Evolutionary conservation across 2,329 filamentous ascomycete species (phyloP).

Genomic region (Monilinia polystroma): DNA sequence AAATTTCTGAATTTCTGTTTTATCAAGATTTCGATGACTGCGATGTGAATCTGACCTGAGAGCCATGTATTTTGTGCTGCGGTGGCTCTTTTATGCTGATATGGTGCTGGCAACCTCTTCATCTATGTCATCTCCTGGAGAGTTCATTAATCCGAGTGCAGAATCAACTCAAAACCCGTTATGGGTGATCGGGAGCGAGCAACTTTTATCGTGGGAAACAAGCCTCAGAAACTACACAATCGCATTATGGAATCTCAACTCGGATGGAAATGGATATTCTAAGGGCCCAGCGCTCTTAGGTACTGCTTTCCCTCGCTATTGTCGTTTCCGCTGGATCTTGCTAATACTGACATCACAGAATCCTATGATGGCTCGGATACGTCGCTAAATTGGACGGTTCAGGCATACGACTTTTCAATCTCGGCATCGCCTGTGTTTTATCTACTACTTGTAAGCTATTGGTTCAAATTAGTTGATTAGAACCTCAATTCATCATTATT

Average conservation of each 20-base stretch:
- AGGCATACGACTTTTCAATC: constrained; percentile 16
- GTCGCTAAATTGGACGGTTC: constrained; percentile 21
- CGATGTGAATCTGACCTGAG: background rate
- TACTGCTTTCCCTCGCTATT: background rate
- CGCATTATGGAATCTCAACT: constrained; percentile 18
- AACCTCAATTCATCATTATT: background rate
- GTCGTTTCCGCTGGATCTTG: background rate
- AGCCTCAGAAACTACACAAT: constrained; percentile 20
- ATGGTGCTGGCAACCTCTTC: constrained; percentile 13
- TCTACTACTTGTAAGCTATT: constrained; percentile 21
- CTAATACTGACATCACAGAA: constrained; percentile 9
- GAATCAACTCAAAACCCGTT: constrained; percentile 7
- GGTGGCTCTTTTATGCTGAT: constrained; percentile 6
- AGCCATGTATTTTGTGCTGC: constrained; percentile 3
- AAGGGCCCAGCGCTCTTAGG: constrained; percentile 21
- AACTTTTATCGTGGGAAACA: constrained; percentile 21
- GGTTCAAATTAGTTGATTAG: background rate
- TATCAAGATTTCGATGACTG: background rate
- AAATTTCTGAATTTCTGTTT: background rate
- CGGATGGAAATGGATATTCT: constrained; percentile 2
- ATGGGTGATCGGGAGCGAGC: constrained; percentile 15
- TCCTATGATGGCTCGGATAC: constrained; percentile 14
- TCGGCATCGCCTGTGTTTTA: constrained; percentile 17
- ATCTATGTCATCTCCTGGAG: background rate
- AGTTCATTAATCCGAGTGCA: constrained; percentile 16